Evolutionary conservation across 495 filamentous ascomycete genomes (phyloP).

Genomic region (Rusavskia elegans): DNA sequence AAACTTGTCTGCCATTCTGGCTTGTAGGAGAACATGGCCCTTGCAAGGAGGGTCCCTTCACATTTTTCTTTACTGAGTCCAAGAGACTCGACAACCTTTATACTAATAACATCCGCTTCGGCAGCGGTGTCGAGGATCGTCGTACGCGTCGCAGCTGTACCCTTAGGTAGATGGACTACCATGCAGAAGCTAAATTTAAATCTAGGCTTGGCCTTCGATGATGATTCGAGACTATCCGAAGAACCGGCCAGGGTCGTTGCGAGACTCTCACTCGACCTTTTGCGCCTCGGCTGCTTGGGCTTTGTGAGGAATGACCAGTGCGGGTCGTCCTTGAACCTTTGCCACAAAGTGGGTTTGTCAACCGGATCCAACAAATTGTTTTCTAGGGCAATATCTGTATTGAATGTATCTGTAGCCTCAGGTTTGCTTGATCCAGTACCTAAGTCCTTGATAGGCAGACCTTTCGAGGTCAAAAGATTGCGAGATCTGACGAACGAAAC

Average conservation of each 20-base stretch:
- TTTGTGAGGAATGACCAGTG: background rate
- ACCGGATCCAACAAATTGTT: background rate
- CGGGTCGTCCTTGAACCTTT: background rate
- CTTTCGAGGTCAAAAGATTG: background rate
- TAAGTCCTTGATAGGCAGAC: background rate
- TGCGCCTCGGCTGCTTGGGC: too few species aligned
- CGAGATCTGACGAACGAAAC: slow-evolving; percentile 31
- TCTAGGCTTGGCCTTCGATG: background rate
- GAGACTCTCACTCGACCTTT: too few species aligned
- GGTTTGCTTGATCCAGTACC: background rate
- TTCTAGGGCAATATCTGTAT: background rate
- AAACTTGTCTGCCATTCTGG: background rate
- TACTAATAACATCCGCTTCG: background rate
- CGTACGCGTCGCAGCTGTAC: background rate
- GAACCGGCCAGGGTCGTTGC: background rate
- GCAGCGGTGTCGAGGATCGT: background rate
- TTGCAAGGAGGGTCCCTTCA: background rate
- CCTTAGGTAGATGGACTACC: background rate
- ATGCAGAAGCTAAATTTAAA: background rate
- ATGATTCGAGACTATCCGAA: background rate
- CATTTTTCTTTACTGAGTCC: background rate
- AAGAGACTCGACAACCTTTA: background rate
- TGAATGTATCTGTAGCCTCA: background rate
- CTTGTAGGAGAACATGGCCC: background rate
- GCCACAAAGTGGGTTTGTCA: background rate